Evolutionary conservation across 768 basidiomycete species (phyloP).

Genomic region (Baorangia bicolor): DNA sequence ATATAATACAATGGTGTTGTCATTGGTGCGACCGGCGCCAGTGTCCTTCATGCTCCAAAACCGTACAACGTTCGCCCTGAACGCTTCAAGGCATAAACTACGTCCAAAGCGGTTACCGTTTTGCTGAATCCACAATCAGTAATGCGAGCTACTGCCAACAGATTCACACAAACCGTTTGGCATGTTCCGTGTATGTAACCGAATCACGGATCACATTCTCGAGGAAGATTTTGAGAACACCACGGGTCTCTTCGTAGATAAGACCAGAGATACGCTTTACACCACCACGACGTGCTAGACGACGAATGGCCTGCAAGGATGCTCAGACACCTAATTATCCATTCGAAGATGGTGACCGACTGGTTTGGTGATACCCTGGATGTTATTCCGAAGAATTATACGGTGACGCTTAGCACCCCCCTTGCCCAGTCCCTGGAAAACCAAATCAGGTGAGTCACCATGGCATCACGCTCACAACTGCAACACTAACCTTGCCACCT

Average conservation of each 20-base stretch:
- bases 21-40: neutral
- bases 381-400: constrained; percentile 78
- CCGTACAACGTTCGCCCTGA: constrained; percentile 78
- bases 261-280: constrained; percentile 86
- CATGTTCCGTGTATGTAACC: constrained; percentile 91
- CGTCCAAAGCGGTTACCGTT: constrained; percentile 84
- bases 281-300: constrained; percentile 85
- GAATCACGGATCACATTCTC: constrained; percentile 84
- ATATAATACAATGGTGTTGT: constrained; percentile 8
- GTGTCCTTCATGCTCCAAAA: constrained; percentile 55
- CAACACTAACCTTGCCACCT: constrained; percentile 58
- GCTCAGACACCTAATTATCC: neutral
- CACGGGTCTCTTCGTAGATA: constrained; percentile 88
- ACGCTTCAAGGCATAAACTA: constrained; percentile 73
- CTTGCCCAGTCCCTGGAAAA: constrained; percentile 70
- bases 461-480: neutral
- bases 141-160: neutral
- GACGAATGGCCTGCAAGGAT: constrained; percentile 48
- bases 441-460: neutral
- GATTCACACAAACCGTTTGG: constrained; percentile 51
- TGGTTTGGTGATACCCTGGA: constrained; percentile 47
- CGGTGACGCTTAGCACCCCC: constrained; percentile 82
- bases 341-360: neutral
- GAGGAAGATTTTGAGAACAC: constrained; percentile 87
- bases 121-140: constrained; percentile 36